Evolutionary conservation across 2,329 filamentous ascomycete genomes (phyloP), one percentile per base, ranked within the genome.

Genomic region (Cordyceps fumosorosea): DNA sequence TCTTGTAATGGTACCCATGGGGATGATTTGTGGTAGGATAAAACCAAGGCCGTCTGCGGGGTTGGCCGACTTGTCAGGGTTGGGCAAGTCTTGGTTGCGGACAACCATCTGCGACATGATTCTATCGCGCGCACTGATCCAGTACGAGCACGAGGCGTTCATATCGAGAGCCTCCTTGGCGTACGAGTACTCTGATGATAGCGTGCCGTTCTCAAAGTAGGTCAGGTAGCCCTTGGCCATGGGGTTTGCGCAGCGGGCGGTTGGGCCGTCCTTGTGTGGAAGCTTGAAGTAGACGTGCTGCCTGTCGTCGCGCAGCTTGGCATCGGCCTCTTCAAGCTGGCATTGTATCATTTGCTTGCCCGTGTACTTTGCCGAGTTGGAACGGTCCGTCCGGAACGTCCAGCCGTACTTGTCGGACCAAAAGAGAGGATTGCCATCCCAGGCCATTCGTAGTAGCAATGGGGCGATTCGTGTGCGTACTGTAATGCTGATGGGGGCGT

Each of bases 61-160:
- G 65, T 45, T 67, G 63, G 68, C 65, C 42, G 47, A 69, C 16
- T 42, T 63, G 59, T 22, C 66, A 60, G 20, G n/a, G 44, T 26
- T 60, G 59, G 60, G 65, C 20, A 79, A 64, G 65, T 96, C 87
- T 40, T 87, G 80, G 63, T 92, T 82, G 71, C 96, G 97, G 1
- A 99, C 89, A 2, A 96, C 93, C 82, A 98, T 90, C 71, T 99
- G 95, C n/a, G 88, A 90, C 81, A 80, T 93, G 75, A 99, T 99
- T 56, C 95, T 83, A 70, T 96, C 91, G 65, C 95, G 84, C 18
- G 95, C 93, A 69, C 91, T 96, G 68, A 99, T 98, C 95, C 96
- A 99, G 75, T 99, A 99, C 0, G 93, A 98, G 72, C 96, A 99
- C 0, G 92, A 96, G 0, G 95, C 92, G 69, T 99, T 99, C 95